These are phyloP conservation scores for Mycena rebaudengoi DNA, from an alignment of 768 basidiomycete species.

Conservation along the genomic window DNA sequence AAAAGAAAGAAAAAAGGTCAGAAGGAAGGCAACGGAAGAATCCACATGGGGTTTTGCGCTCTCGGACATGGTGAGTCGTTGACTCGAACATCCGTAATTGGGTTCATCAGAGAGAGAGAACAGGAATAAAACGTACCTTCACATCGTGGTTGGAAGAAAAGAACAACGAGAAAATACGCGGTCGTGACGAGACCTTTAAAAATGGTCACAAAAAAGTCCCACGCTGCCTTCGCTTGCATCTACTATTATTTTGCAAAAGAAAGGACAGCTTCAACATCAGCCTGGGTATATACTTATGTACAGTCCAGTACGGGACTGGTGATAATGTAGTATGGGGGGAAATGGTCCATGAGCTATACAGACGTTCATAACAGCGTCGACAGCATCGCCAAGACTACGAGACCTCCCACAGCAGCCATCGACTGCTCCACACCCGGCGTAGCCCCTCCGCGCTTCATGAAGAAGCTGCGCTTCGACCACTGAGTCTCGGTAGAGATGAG, in stretches of 20 bases:
- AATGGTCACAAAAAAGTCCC: too few species aligned
- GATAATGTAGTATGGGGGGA: constrained; percentile 15
- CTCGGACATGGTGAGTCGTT: constrained; percentile 42
- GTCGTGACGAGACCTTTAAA: not conserved
- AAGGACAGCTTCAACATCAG: not conserved
- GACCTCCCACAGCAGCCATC: constrained; percentile 11
- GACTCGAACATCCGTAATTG: constrained; percentile 43
- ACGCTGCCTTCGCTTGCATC: too few species aligned
- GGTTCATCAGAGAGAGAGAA: constrained; percentile 33
- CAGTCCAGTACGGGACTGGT: constrained; percentile 8
- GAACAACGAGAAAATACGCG: not conserved
- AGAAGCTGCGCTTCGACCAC: too few species aligned
- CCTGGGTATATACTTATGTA: constrained; percentile 17
- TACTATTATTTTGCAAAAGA: too few species aligned
- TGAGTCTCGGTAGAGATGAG: constrained; percentile 30
- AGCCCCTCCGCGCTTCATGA: constrained; percentile 23
- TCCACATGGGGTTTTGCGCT: constrained; percentile 60
- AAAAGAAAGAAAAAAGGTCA: constrained; percentile 40
- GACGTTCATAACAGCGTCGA: constrained; percentile 19
- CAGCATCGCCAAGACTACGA: constrained; percentile 17
- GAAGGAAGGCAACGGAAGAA: constrained; percentile 74
- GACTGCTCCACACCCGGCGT: constrained; percentile 14
- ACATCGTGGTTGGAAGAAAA: not conserved
- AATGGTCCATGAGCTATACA: constrained; percentile 4
- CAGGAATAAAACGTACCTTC: constrained; percentile 18